phyloP scores from a whole-genome alignment of 2,329 filamentous ascomycete species.

The Balansia obtecta region DNA sequence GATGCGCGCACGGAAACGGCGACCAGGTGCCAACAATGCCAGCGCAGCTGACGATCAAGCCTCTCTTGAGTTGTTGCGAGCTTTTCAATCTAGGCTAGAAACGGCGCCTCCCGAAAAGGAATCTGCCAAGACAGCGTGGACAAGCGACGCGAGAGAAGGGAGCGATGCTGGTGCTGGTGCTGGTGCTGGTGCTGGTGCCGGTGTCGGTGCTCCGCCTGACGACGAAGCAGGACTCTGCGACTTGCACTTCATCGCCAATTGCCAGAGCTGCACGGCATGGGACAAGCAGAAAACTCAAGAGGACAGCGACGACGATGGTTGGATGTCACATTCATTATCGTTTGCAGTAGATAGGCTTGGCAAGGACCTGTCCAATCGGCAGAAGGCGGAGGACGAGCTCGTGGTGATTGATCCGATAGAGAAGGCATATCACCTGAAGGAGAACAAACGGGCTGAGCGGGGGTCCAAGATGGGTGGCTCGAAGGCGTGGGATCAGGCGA shows the following conservation, averaged over 20 bases:
- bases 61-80: constrained; percentile 58
- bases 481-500: constrained; percentile 41
- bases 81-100: constrained; percentile 70
- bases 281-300: constrained; percentile 46
- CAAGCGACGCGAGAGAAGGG: constrained; percentile 17
- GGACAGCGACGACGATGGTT: constrained; percentile 53
- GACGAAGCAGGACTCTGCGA: constrained; percentile 74
- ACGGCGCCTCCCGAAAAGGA: constrained; percentile 32
- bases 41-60: constrained; percentile 46
- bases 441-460: constrained; percentile 47
- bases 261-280: constrained; percentile 83
- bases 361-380: constrained; percentile 83
- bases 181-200: constrained; percentile 5
- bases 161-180: too few relatives aligned
- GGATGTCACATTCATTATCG: constrained; percentile 76
- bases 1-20: constrained; percentile 57
- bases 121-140: constrained; percentile 24
- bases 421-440: constrained; percentile 60
- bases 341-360: constrained; percentile 85
- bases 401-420: constrained; percentile 88
- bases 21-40: constrained; percentile 40
- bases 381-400: constrained; percentile 80
- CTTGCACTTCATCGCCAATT: constrained; percentile 90
- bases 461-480: constrained; percentile 40
- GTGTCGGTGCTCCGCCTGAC: constrained; percentile 22